A percentile compares a stretch with the other conserved stretches of the same genome.
phyloP scores from a whole-genome alignment of 192 early-diverging fungal species.

The Rhizoclosmatium globosum region DNA sequence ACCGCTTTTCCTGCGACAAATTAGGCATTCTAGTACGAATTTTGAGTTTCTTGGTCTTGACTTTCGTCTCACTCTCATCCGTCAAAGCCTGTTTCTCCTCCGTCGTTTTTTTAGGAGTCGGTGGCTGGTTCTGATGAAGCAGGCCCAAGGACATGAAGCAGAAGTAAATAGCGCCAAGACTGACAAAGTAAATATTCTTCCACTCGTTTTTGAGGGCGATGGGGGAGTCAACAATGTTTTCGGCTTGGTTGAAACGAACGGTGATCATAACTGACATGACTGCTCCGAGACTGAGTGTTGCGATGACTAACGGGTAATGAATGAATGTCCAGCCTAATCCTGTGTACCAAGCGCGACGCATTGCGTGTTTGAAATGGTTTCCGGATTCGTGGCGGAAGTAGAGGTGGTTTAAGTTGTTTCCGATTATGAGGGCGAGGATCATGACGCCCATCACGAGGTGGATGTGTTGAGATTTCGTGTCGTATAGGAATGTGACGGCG shows the following conservation, averaged over 20 bases:
- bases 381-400: constrained; percentile 13
- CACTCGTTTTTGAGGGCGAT: not conserved
- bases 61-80: no score
- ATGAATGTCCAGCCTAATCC: not conserved
- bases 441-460: not conserved
- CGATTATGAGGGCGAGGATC: constrained; percentile 5
- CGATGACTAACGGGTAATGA: not conserved
- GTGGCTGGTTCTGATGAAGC: not conserved
- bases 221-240: not conserved
- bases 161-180: not conserved
- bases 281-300: not conserved
- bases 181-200: not conserved
- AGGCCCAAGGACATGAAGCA: not conserved
- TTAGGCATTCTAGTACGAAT: no score
- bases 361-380: constrained; percentile 12
- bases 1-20: no score
- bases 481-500: constrained; percentile 19
- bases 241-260: not conserved
- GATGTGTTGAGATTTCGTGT: not conserved
- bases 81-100: no score
- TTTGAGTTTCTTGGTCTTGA: no score
- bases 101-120: no score
- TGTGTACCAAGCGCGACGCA: constrained; percentile 11
- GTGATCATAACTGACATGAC: not conserved
- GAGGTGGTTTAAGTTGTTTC: constrained; percentile 13